A percentile compares a stretch with the other conserved stretches of the same genome.
Conservation (phyloP, 768 basidiomycete genomes). For the Leccinum ochraceum region DNA sequence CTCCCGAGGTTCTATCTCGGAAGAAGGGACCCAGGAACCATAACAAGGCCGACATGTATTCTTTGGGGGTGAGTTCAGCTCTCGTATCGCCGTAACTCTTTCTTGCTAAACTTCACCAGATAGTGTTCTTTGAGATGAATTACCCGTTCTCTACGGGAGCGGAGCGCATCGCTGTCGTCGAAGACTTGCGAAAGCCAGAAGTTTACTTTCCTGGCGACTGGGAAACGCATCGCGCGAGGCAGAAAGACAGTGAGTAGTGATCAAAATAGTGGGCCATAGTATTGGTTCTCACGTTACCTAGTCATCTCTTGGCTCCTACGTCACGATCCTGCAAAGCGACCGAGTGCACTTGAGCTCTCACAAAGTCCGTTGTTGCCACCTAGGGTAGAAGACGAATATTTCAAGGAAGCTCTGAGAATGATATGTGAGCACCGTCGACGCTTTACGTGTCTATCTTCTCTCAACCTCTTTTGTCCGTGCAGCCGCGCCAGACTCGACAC, state of each 20-base stretch:
- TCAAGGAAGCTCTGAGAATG: slow-evolving; percentile 73
- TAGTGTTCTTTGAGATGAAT: slow-evolving; percentile 99
- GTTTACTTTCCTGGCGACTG: slow-evolving; percentile 80
- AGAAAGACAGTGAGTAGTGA: slow-evolving; percentile 63
- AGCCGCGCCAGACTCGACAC: slow-evolving; percentile 82
- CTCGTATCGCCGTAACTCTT: neutral
- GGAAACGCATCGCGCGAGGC: slow-evolving; percentile 58
- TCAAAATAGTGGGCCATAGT: neutral
- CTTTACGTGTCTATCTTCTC: neutral
- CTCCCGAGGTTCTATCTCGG: slow-evolving; percentile 80
- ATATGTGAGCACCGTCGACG: slow-evolving; percentile 54
- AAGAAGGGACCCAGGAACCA: slow-evolving; percentile 71
- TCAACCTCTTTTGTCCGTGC: neutral
- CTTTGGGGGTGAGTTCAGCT: slow-evolving; percentile 68
- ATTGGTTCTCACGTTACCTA: slow-evolving; percentile 31
- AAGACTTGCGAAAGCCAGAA: slow-evolving; percentile 68
- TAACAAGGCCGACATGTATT: slow-evolving; percentile 92
- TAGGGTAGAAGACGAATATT: slow-evolving; percentile 81
- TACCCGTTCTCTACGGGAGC: slow-evolving; percentile 77
- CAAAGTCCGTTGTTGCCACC: slow-evolving; percentile 77
- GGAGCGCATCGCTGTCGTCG: slow-evolving; percentile 83
- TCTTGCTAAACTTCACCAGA: slow-evolving; percentile 42
- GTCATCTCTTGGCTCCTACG: slow-evolving; percentile 81
- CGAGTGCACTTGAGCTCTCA: slow-evolving; percentile 80
- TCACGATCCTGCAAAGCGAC: slow-evolving; percentile 77